phyloP scores from a whole-genome alignment of 805 yeast genomes.

The Spathaspora arborariae region DNA sequence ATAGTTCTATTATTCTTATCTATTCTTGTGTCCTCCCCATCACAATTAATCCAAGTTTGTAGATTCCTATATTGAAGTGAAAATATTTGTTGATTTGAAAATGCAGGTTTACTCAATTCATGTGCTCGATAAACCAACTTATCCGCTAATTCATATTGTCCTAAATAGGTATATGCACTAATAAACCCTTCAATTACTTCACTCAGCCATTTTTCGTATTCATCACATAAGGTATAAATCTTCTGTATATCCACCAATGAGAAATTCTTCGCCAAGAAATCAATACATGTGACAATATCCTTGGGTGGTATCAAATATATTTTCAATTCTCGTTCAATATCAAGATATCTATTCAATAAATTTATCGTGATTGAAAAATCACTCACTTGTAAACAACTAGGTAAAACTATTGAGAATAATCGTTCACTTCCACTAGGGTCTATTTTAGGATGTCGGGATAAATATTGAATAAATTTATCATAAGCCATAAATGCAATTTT shows the following conservation, averaged over 20 bases:
- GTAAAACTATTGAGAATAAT: conserved; percentile 24
- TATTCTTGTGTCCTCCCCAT: neutral
- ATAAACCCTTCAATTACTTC: conserved; percentile 24
- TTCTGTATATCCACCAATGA: conserved; percentile 18
- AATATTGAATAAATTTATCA: conserved; percentile 15
- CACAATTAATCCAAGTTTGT: neutral
- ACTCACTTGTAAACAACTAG: conserved; percentile 21
- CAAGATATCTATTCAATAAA: neutral
- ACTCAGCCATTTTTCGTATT: conserved; percentile 17
- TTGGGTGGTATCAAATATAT: conserved; percentile 1
- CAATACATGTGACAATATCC: conserved; percentile 16
- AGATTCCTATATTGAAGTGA: conserved; percentile 27
- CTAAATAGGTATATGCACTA: conserved; percentile 24
- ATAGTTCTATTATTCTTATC: neutral
- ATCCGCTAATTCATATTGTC: conserved; percentile 32
- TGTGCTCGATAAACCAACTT: conserved; percentile 29
- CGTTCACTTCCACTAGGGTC: conserved; percentile 17
- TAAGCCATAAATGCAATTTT: conserved; percentile 26
- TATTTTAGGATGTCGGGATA: neutral
- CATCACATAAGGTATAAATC: conserved; percentile 15
- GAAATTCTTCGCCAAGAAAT: conserved; percentile 18
- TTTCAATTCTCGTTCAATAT: neutral
- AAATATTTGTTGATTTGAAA: conserved; percentile 22
- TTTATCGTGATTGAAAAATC: conserved; percentile 13
- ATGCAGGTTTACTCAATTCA: conserved; percentile 23